A percentile compares a stretch with the other conserved stretches of the same genome.
Evolutionary conservation across 2,329 filamentous ascomycete species (phyloP).

Genomic region (Gremmenia infestans): DNA sequence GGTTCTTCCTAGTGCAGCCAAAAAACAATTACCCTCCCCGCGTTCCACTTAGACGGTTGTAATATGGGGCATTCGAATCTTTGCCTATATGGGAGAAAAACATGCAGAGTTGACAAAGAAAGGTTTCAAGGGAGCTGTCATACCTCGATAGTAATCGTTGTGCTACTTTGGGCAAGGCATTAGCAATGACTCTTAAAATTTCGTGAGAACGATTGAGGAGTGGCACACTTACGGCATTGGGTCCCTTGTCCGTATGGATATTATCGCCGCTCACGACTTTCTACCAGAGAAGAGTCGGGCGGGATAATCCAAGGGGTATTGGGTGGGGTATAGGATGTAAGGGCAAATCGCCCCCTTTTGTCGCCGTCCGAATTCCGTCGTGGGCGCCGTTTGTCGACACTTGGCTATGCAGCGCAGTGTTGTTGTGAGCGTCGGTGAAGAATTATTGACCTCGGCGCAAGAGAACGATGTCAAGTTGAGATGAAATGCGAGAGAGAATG

Average conservation of each 20-base stretch:
- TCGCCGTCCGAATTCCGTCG: conserved; percentile 1
- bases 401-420: neutral
- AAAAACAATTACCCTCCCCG: neutral
- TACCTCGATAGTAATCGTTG: conserved; percentile 25
- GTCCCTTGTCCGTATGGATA: conserved; percentile 17
- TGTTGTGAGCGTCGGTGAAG: neutral
- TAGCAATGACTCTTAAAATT: conserved; percentile 2
- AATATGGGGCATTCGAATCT: neutral
- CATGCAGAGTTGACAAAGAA: neutral
- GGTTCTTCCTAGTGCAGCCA: neutral
- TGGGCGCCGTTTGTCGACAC: neutral
- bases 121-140: neutral
- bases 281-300: conserved; percentile 30
- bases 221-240: conserved; percentile 21
- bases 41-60: neutral
- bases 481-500: neutral
- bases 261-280: conserved; percentile 31
- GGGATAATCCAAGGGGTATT: conserved; percentile 25
- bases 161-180: conserved; percentile 11
- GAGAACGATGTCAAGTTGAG: neutral
- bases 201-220: neutral
- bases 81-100: neutral
- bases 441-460: neutral
- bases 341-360: conserved; percentile 6
- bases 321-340: conserved; percentile 10